phyloP scores from a whole-genome alignment of 2,329 filamentous ascomycete species.

The Paraconiothyrium brasiliense region DNA sequence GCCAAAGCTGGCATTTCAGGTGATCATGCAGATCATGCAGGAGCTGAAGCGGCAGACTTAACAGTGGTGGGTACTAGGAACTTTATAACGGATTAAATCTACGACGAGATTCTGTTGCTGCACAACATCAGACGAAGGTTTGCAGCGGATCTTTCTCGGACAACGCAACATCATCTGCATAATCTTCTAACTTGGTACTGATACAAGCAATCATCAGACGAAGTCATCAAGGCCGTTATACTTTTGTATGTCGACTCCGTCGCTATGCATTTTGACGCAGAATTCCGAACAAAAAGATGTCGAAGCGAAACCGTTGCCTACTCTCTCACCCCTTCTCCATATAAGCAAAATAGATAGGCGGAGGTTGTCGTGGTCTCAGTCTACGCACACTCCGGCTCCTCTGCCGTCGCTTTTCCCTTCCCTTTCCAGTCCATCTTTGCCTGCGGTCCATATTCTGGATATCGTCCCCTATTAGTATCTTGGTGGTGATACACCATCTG shows the following conservation, averaged over 20 bases:
- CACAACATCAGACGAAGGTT: too few species aligned
- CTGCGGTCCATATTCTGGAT: background rate
- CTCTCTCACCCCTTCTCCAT: background rate
- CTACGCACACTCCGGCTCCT: background rate
- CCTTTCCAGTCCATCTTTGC: background rate
- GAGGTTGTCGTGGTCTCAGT: background rate
- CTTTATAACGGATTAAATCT: too few species aligned
- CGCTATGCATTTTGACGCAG: background rate
- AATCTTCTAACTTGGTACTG: background rate
- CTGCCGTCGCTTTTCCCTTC: constrained; percentile 11
- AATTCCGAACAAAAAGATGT: background rate
- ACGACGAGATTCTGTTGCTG: too few species aligned
- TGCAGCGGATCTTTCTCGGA: too few species aligned
- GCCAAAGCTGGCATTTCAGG: too few species aligned
- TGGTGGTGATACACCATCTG: background rate
- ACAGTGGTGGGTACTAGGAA: too few species aligned
- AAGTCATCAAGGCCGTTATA: background rate
- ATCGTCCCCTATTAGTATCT: background rate
- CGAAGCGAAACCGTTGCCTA: background rate
- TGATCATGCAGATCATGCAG: too few species aligned
- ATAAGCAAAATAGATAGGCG: background rate
- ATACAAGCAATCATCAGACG: background rate
- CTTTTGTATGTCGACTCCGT: background rate
- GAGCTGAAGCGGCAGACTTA: too few species aligned
- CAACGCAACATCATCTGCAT: background rate